A percentile compares a stretch with the other conserved stretches of the same genome.
Conservation (phyloP, 805 yeast genomes). For the Hanseniaspora guilliermondii region DNA sequence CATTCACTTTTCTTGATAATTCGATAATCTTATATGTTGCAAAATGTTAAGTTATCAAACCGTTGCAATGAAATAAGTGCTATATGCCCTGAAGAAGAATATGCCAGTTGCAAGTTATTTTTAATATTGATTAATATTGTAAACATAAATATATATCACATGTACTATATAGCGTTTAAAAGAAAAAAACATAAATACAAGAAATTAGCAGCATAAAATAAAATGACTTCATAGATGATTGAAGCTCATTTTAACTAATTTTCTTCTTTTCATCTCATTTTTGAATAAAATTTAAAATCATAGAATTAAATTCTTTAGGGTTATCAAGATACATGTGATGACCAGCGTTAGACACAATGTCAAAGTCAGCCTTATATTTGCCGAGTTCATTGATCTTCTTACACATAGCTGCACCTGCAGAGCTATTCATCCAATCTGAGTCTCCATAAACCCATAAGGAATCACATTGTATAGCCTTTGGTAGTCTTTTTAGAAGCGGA, state of each 20-base stretch:
- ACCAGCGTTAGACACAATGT: constrained; percentile 40
- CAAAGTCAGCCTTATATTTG: constrained; percentile 19
- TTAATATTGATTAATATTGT: too few relatives aligned
- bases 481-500: constrained; percentile 46
- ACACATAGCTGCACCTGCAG: constrained; percentile 41
- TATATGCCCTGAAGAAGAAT: too few relatives aligned
- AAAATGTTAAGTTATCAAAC: too few relatives aligned
- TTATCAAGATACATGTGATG: constrained; percentile 62
- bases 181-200: too few relatives aligned
- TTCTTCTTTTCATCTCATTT: not conserved
- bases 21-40: too few relatives aligned
- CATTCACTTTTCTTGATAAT: too few relatives aligned
- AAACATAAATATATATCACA: too few relatives aligned
- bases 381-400: constrained; percentile 22
- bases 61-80: too few relatives aligned
- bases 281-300: constrained; percentile 27
- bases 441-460: constrained; percentile 53
- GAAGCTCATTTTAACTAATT: not conserved
- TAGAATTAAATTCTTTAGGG: constrained; percentile 35
- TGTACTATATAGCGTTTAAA: too few relatives aligned
- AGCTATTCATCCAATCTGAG: constrained; percentile 57
- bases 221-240: too few relatives aligned
- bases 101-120: too few relatives aligned
- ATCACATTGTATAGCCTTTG: constrained; percentile 24
- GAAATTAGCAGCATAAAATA: too few relatives aligned